A percentile compares a stretch with the other conserved stretches of the same genome.
Conservation (phyloP, 306 rosid species). For the Delonix regia region DNA sequence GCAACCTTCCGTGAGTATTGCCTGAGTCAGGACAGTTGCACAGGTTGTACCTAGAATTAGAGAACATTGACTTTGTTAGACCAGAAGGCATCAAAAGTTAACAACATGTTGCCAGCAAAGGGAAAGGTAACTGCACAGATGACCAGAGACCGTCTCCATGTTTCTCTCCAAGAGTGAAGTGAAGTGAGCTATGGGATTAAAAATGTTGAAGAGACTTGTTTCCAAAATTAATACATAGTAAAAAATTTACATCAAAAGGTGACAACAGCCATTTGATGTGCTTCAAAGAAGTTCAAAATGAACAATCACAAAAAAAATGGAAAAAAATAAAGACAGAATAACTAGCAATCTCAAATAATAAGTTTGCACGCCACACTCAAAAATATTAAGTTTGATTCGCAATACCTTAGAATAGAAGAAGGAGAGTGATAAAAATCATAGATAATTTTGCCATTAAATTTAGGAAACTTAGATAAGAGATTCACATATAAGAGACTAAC, state of each 20-base stretch:
- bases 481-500: no score
- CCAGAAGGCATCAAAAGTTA: neutral
- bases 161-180: conserved; percentile 8
- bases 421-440: no score
- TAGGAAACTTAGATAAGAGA: no score
- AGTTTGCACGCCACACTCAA: no score
- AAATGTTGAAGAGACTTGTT: conserved; percentile 17
- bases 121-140: neutral
- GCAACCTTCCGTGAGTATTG: conserved; percentile 90
- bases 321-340: no score
- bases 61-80: conserved; percentile 26
- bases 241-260: neutral
- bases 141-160: neutral
- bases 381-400: no score
- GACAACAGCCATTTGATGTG: neutral
- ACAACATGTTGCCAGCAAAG: neutral
- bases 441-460: no score
- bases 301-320: no score
- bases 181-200: neutral
- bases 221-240: neutral
- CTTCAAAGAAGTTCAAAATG: no score
- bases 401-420: no score
- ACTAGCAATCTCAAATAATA: no score
- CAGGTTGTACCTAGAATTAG: conserved; percentile 86
- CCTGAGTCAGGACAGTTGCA: conserved; percentile 93